phyloP scores from a whole-genome alignment of 768 basidiomycete species.

The Cubamyces sp. region DNA sequence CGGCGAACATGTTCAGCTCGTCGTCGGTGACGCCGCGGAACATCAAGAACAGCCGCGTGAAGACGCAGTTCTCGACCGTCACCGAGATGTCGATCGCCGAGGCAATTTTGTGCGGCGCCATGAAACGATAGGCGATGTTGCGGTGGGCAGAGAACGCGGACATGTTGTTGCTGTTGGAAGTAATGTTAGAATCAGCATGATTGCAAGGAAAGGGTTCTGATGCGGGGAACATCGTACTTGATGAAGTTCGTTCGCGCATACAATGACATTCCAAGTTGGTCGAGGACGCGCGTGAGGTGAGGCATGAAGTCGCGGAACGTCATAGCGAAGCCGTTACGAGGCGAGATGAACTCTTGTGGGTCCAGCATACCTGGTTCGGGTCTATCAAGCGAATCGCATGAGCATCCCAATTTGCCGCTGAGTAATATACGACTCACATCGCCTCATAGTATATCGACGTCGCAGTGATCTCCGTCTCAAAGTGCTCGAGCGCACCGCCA shows the following conservation, averaged over 20 bases:
- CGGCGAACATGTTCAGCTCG: conserved; percentile 73
- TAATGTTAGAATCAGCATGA: conserved; percentile 6
- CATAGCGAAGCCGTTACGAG: conserved; percentile 87
- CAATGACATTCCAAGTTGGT: conserved; percentile 82
- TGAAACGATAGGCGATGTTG: conserved; percentile 90
- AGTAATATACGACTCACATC: conserved; percentile 51
- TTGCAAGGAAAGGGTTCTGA: conserved; percentile 15
- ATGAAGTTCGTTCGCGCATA: conserved; percentile 83
- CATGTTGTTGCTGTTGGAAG: conserved; percentile 65
- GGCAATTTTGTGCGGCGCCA: conserved; percentile 76
- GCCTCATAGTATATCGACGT: conserved; percentile 88
- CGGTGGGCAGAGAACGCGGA: conserved; percentile 74
- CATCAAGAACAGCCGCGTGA: conserved; percentile 85
- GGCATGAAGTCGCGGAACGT: conserved; percentile 78
- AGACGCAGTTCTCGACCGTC: conserved; percentile 78
- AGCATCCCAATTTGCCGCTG: neutral
- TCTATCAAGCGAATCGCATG: conserved; percentile 43
- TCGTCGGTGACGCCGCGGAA: conserved; percentile 84
- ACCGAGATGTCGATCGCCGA: conserved; percentile 88
- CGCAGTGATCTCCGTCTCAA: conserved; percentile 78
- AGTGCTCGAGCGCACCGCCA: conserved; percentile 85
- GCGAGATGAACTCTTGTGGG: conserved; percentile 77
- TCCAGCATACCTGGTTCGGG: conserved; percentile 80
- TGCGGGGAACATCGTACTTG: conserved; percentile 51
- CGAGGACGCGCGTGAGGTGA: conserved; percentile 80